phyloP scores from a whole-genome alignment of 352 stramenopile species.

The Phytophthora constricta region DNA sequence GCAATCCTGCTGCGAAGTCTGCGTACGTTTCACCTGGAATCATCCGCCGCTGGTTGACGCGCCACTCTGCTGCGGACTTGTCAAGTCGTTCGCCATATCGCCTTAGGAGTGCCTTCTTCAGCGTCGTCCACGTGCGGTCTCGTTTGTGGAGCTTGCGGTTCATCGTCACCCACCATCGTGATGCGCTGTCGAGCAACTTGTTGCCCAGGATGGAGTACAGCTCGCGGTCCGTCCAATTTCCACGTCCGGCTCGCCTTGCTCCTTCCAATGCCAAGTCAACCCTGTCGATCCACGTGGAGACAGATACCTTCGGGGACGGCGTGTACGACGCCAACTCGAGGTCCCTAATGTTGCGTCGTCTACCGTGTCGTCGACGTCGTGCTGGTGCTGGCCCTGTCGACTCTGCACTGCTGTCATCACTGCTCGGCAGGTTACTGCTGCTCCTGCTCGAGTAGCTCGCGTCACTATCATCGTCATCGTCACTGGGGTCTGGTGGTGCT shows the following conservation, averaged over 20 bases:
- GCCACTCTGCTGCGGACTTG: neutral
- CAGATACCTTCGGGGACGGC: neutral
- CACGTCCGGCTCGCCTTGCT: neutral
- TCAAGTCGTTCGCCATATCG: neutral
- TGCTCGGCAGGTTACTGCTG: no score
- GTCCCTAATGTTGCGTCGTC: no score
- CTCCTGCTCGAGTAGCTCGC: no score
- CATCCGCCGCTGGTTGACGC: neutral
- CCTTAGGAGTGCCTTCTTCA: neutral
- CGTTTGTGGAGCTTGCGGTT: neutral
- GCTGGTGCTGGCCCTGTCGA: no score
- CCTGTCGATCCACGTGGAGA: neutral
- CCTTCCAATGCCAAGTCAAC: neutral
- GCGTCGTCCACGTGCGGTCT: neutral
- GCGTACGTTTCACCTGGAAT: slow-evolving; percentile 6
- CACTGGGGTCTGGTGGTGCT: no score
- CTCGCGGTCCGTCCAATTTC: neutral
- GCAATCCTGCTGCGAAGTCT: slow-evolving; percentile 6
- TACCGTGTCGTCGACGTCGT: no score
- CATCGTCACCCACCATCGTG: slow-evolving; percentile 3
- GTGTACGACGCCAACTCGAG: neutral
- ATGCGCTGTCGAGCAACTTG: slow-evolving; percentile 5
- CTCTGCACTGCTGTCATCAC: no score
- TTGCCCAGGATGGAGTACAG: slow-evolving; percentile 9
- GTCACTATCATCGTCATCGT: no score